Evolutionary conservation across 805 yeast species (phyloP).

Genomic region (Candida incommunis): DNA sequence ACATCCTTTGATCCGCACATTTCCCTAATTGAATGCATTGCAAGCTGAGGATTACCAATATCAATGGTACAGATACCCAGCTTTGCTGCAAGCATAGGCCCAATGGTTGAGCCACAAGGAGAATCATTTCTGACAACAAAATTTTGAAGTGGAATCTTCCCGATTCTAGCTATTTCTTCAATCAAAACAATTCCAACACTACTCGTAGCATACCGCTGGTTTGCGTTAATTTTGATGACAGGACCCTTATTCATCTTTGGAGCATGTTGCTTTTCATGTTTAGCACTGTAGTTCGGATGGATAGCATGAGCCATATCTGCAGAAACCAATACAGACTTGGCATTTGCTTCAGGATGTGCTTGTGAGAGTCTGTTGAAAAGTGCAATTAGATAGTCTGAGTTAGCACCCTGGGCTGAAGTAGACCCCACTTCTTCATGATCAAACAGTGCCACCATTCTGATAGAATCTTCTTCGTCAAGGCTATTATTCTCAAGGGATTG

Average conservation of each 20-base stretch:
- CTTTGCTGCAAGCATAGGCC: constrained; percentile 81
- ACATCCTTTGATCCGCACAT: constrained; percentile 76
- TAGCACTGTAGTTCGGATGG: constrained; percentile 75
- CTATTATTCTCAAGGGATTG: constrained; percentile 26
- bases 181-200: constrained; percentile 75
- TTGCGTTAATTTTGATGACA: constrained; percentile 85
- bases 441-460: constrained; percentile 66
- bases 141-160: constrained; percentile 71
- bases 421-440: constrained; percentile 98
- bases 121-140: constrained; percentile 88
- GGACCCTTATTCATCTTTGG: constrained; percentile 85
- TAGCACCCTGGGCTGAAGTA: constrained; percentile 90
- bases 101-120: constrained; percentile 94
- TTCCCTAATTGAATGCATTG: constrained; percentile 91
- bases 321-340: constrained; percentile 71
- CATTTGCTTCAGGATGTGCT: constrained; percentile 19
- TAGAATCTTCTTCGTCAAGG: constrained; percentile 32
- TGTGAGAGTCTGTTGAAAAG: constrained; percentile 49
- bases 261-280: constrained; percentile 64
- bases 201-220: constrained; percentile 90
- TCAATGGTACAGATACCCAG: constrained; percentile 81
- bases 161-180: constrained; percentile 53
- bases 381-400: constrained; percentile 78
- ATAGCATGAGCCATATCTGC: constrained; percentile 97
- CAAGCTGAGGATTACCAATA: constrained; percentile 79